Percentiles rank a stretch among this genome's conserved stretches.
phyloP scores from a whole-genome alignment of 2,329 filamentous ascomycete genomes.

The Dothiorella sarmentorum region DNA sequence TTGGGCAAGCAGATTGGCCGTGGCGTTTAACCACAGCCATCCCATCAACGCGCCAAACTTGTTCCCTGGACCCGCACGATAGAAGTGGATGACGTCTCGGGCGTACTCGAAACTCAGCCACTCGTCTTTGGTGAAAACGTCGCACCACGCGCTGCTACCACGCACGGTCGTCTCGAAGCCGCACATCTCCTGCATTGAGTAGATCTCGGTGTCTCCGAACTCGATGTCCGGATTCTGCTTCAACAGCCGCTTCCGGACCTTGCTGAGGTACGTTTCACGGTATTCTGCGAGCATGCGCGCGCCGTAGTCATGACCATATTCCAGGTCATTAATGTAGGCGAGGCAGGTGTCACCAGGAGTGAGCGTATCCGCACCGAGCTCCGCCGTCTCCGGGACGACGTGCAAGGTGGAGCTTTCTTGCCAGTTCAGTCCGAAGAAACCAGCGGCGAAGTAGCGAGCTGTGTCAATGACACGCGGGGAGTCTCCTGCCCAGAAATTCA shows the following conservation, averaged over 20 bases:
- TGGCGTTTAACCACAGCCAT: slow-evolving; percentile 58
- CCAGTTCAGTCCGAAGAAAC: slow-evolving; percentile 54
- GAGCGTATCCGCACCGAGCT: slow-evolving; percentile 53
- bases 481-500: slow-evolving; percentile 54
- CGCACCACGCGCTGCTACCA: slow-evolving; percentile 55
- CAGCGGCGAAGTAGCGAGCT: slow-evolving; percentile 52
- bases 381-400: slow-evolving; percentile 51
- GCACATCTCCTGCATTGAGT: slow-evolving; percentile 60
- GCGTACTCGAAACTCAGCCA: slow-evolving; percentile 58
- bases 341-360: slow-evolving; percentile 52
- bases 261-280: slow-evolving; percentile 46
- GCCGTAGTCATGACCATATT: slow-evolving; percentile 50
- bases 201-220: slow-evolving; percentile 50
- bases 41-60: slow-evolving; percentile 54
- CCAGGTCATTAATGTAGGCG: slow-evolving; percentile 37
- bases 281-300: slow-evolving; percentile 47
- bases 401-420: slow-evolving; percentile 42
- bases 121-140: slow-evolving; percentile 53
- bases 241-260: slow-evolving; percentile 45
- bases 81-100: slow-evolving; percentile 57
- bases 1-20: slow-evolving; percentile 46
- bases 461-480: slow-evolving; percentile 55
- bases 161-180: slow-evolving; percentile 56
- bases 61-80: slow-evolving; percentile 57
- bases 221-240: slow-evolving; percentile 42